These are phyloP conservation scores for Patellifolia procumbens DNA, from an alignment of 179 eudicot genomes.

Conservation along the genomic window DNA sequence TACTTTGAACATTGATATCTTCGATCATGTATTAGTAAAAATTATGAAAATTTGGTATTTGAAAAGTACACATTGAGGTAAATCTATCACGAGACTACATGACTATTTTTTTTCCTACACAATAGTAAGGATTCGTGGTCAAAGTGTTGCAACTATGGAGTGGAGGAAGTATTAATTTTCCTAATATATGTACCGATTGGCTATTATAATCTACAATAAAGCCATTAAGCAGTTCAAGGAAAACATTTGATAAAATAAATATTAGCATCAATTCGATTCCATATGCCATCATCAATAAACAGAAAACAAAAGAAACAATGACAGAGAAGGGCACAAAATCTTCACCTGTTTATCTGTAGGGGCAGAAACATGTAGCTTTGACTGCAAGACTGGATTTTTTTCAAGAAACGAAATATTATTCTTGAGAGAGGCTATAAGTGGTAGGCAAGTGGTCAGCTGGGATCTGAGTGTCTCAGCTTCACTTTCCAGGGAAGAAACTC, in stretches of 20 bases:
- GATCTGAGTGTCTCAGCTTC: slow-evolving; percentile 64
- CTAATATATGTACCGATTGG: background rate
- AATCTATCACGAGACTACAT: too few relatives aligned
- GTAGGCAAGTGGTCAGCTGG: slow-evolving; percentile 63
- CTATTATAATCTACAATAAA: background rate
- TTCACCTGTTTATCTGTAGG: slow-evolving; percentile 48
- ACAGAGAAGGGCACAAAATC: background rate
- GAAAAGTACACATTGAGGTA: too few relatives aligned
- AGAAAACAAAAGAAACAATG: background rate
- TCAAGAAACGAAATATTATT: slow-evolving; percentile 65
- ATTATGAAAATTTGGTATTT: too few relatives aligned
- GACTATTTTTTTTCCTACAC: too few relatives aligned
- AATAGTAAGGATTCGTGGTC: too few relatives aligned
- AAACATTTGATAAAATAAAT: background rate
- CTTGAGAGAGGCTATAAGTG: slow-evolving; percentile 57
- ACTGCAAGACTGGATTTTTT: slow-evolving; percentile 43
- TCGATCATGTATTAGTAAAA: too few relatives aligned
- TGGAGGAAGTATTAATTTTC: too few relatives aligned
- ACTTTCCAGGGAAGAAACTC: slow-evolving; percentile 53
- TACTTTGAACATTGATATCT: too few relatives aligned
- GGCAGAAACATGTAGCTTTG: slow-evolving; percentile 38
- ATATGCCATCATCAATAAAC: background rate
- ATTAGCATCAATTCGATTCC: background rate
- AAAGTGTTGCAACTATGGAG: too few relatives aligned
- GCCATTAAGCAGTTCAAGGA: background rate